A percentile compares a stretch with the other conserved stretches of the same genome.
Conservation (phyloP, 768 basidiomycete species). For the Mycena rebaudengoi region DNA sequence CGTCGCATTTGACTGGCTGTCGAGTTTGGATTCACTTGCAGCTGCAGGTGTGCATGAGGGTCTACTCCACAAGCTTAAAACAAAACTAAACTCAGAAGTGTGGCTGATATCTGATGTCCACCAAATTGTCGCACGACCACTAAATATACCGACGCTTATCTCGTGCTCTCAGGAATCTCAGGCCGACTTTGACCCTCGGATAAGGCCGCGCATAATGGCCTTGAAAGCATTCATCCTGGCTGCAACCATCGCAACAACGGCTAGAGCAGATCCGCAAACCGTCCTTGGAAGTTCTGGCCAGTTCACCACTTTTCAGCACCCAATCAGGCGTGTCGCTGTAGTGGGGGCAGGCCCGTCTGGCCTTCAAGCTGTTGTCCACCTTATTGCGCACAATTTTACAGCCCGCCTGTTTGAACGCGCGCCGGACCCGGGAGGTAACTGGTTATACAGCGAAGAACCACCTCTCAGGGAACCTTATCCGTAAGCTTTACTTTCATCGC, state of each 20-base stretch:
- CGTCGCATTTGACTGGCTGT: too few relatives aligned
- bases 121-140: too few relatives aligned
- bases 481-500: neutral
- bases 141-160: slow-evolving; percentile 2
- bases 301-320: slow-evolving; percentile 11
- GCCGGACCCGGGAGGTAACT: slow-evolving; percentile 27
- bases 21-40: too few relatives aligned
- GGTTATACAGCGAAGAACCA: slow-evolving; percentile 27
- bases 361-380: slow-evolving; percentile 21
- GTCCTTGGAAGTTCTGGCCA: neutral
- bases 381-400: slow-evolving; percentile 17
- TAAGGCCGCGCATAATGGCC: too few relatives aligned
- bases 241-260: neutral
- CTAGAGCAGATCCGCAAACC: neutral
- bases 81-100: too few relatives aligned
- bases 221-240: too few relatives aligned
- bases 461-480: slow-evolving; percentile 21
- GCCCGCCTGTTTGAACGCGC: slow-evolving; percentile 23
- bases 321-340: slow-evolving; percentile 19
- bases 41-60: too few relatives aligned
- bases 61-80: too few relatives aligned
- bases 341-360: slow-evolving; percentile 24
- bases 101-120: too few relatives aligned
- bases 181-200: too few relatives aligned
- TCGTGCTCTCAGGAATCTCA: too few relatives aligned